Evolutionary conservation across 768 basidiomycete species (phyloP).

Genomic region (Paxillus ammoniavirescens): DNA sequence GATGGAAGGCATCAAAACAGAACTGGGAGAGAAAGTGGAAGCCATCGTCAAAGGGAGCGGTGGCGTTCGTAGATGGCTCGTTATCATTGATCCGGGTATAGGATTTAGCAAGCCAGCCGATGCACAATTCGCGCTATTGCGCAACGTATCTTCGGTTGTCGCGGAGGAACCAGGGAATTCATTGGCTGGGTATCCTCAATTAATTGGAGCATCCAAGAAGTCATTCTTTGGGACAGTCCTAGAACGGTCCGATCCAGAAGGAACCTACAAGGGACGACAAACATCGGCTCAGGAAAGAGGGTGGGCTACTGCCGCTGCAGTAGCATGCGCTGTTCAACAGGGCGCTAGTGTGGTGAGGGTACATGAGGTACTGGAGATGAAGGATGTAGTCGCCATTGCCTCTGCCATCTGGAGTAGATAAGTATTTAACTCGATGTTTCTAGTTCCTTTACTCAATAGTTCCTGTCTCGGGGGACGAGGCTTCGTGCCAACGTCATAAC

Average conservation of each 20-base stretch:
- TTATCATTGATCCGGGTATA: slow-evolving; percentile 88
- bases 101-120: slow-evolving; percentile 89
- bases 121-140: slow-evolving; percentile 70
- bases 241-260: slow-evolving; percentile 39
- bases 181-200: slow-evolving; percentile 56
- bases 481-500: too few species aligned
- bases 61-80: slow-evolving; percentile 83
- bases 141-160: slow-evolving; percentile 46
- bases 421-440: background rate
- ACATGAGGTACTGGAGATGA: slow-evolving; percentile 74
- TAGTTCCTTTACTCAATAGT: too few species aligned
- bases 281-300: slow-evolving; percentile 65
- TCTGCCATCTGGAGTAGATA: slow-evolving; percentile 51
- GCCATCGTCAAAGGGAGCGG: slow-evolving; percentile 61
- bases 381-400: slow-evolving; percentile 69
- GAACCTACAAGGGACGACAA: slow-evolving; percentile 44
- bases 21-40: slow-evolving; percentile 70
- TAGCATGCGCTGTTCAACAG: slow-evolving; percentile 73
- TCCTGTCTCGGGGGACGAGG: too few species aligned
- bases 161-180: slow-evolving; percentile 45
- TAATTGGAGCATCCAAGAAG: slow-evolving; percentile 84
- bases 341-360: slow-evolving; percentile 74
- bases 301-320: slow-evolving; percentile 79
- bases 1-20: slow-evolving; percentile 63
- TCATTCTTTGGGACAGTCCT: slow-evolving; percentile 77